Base-by-base conservation (phyloP, 139 green algal genomes). In the Tetradesmus lagerheimii region DNA sequence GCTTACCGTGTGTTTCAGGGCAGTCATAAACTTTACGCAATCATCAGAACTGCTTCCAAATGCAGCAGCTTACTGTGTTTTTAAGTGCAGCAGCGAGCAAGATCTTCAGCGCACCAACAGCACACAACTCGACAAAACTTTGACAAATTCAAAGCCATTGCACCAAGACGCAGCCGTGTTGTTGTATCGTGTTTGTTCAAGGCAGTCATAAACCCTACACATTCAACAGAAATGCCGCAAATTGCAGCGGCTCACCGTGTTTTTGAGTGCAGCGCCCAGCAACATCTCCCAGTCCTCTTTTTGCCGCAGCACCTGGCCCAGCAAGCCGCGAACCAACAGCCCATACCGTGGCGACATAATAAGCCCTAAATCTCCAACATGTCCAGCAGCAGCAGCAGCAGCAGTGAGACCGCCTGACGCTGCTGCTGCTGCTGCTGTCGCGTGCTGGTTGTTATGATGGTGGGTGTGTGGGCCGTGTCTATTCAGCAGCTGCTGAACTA, bases 391-490 rank as follows among this genome's bases (percentile, higher is more conserved):
- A 15, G 57, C 35, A 45, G 71, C 71, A 37, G 16, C 80, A 34
- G 37, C 35, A 45, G 6, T 18, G 16, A 29, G 43, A 9, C 43
- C 71, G 6, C 8, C 80, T 45, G 41, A 31, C 38, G 34, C 81
- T 78, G 81, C 50, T 86, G 80, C 81, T 87, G 53, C 50, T 87
- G 81, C 50, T 74, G 80, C 80, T 43, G 45, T 35, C 75, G 4
- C 2, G 9, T 45, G 78, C 43, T 67, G 78, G 11, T 37, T 15
- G 43, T 35, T n/a, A 31, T 71, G 23, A 23, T 71, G 57, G 25
- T 71, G 23, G 23, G 37, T 47, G 4, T 11, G n/a, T 4, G 47
- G 80, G 29, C 29, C 9, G 35, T 47, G 53, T 15, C 80, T 41
- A 0, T 47, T 4, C 62, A 86, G 62, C 80, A 86, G 29, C 14